Evolutionary conservation across 345 rosid species (phyloP).

Genomic region (Cochlearia excelsa): DNA sequence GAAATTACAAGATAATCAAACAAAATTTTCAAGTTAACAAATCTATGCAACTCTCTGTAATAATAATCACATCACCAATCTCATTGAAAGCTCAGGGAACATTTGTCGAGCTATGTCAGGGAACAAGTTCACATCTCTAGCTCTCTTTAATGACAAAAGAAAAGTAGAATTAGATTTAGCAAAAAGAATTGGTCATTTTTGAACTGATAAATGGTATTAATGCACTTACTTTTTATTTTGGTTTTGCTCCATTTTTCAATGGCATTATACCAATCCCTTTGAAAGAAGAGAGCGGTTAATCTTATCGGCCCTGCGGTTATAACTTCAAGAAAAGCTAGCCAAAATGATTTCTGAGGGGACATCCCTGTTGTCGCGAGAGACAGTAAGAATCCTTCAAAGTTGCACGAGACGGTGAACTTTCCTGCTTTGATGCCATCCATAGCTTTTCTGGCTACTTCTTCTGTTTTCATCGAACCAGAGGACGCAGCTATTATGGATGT

Average conservation of each 20-base stretch:
- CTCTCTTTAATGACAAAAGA: slow-evolving; percentile 17
- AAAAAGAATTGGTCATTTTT: background rate
- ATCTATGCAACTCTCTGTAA: too few species aligned
- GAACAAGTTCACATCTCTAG: background rate
- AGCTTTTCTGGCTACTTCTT: slow-evolving; percentile 71
- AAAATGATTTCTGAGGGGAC: slow-evolving; percentile 69
- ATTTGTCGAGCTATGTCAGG: too few species aligned
- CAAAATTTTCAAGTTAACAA: too few species aligned
- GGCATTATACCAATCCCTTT: slow-evolving; percentile 72
- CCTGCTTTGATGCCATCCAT: slow-evolving; percentile 69
- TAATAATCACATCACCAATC: too few species aligned
- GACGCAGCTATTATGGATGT: slow-evolving; percentile 57
- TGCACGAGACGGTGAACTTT: slow-evolving; percentile 64
- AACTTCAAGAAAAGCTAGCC: slow-evolving; percentile 79
- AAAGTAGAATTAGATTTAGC: background rate
- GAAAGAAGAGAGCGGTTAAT: slow-evolving; percentile 51
- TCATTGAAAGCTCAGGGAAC: too few species aligned
- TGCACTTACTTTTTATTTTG: slow-evolving; percentile 17
- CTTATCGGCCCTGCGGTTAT: slow-evolving; percentile 48
- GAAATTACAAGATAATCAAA: too few species aligned
- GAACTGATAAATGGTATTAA: slow-evolving; percentile 3
- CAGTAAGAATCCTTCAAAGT: slow-evolving; percentile 61
- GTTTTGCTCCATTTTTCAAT: slow-evolving; percentile 45
- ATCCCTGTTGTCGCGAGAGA: slow-evolving; percentile 68
- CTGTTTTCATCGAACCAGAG: slow-evolving; percentile 68